These are phyloP conservation scores for Phyllosticta ampelicida DNA, from an alignment of 2,329 filamentous ascomycete genomes.

Conservation along the genomic window DNA sequence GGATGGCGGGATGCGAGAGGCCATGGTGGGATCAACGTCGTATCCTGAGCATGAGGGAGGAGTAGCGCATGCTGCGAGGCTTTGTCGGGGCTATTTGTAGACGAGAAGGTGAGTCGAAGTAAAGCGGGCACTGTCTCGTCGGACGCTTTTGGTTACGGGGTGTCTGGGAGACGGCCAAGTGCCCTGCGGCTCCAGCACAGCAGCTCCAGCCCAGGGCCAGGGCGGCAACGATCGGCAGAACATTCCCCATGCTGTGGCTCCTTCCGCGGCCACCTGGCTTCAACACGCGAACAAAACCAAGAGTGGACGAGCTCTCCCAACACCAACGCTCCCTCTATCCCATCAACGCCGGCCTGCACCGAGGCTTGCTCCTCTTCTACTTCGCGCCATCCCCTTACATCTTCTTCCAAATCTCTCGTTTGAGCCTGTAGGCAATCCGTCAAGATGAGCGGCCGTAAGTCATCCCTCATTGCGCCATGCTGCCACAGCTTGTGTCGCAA, in stretches of 20 bases:
- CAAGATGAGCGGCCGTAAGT: slow-evolving; percentile 52
- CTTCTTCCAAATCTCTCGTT: slow-evolving; percentile 18
- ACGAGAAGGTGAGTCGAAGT: neutral
- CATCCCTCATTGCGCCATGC: slow-evolving; percentile 15
- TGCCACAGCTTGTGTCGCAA: slow-evolving; percentile 3
- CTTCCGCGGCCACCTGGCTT: slow-evolving; percentile 10
- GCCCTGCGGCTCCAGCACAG: neutral
- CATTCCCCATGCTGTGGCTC: neutral
- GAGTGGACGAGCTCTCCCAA: slow-evolving; percentile 6
- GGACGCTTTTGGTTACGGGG: neutral
- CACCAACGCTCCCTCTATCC: slow-evolving; percentile 5
- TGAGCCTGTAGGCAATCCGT: slow-evolving; percentile 25
- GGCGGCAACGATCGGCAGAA: slow-evolving; percentile 6
- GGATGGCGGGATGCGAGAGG: slow-evolving; percentile 23
- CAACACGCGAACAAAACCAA: slow-evolving; percentile 10
- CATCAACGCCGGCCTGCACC: slow-evolving; percentile 2
- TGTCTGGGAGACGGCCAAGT: neutral
- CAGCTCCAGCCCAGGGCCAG: neutral
- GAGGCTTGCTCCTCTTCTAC: slow-evolving; percentile 1
- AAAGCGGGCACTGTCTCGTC: slow-evolving; percentile 5
- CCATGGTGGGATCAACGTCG: slow-evolving; percentile 19
- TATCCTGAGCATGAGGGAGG: neutral
- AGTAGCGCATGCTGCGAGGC: slow-evolving; percentile 7
- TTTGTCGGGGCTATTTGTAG: slow-evolving; percentile 7
- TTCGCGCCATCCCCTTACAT: slow-evolving; percentile 5